Percentiles rank a stretch among this genome's conserved stretches.
phyloP scores from a whole-genome alignment of 75 land plant species.

The Adiantum capillusveneris region DNA sequence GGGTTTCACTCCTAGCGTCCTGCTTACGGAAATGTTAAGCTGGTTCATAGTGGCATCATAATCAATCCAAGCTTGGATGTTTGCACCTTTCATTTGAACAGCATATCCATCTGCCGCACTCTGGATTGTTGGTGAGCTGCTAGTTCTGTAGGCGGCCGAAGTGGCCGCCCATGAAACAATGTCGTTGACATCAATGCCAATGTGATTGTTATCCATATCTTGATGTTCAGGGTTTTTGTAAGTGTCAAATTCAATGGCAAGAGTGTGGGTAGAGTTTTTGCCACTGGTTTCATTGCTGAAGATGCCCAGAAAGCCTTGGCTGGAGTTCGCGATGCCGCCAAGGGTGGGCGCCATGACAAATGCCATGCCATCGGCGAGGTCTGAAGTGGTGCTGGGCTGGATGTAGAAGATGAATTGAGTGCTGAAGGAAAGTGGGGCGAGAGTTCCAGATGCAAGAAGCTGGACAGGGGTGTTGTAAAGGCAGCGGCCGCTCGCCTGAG shows the following conservation, averaged over 20 bases:
- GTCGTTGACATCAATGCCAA: slow-evolving; percentile 14
- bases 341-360: slow-evolving; percentile 18
- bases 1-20: slow-evolving; percentile 14
- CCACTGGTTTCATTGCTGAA: slow-evolving; percentile 1
- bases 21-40: slow-evolving; percentile 3
- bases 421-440: slow-evolving; percentile 7
- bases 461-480: neutral
- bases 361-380: slow-evolving; percentile 13
- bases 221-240: neutral
- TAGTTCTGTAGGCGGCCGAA: slow-evolving; percentile 1
- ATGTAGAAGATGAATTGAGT: slow-evolving; percentile 18
- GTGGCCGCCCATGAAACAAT: slow-evolving; percentile 2
- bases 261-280: neutral
- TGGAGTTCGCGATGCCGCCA: neutral
- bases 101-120: neutral
- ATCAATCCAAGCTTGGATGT: slow-evolving; percentile 22
- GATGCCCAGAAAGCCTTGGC: slow-evolving; percentile 18
- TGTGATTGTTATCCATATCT: slow-evolving; percentile 8
- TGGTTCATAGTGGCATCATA: neutral
- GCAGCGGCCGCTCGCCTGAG: neutral
- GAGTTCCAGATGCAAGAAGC: neutral
- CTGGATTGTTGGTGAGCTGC: neutral
- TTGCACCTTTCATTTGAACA: neutral
- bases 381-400: too few relatives aligned
- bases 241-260: slow-evolving; percentile 20